Evolutionary conservation across 192 early-diverging fungal species (phyloP).

Genomic region (Mortierella antarctica): DNA sequence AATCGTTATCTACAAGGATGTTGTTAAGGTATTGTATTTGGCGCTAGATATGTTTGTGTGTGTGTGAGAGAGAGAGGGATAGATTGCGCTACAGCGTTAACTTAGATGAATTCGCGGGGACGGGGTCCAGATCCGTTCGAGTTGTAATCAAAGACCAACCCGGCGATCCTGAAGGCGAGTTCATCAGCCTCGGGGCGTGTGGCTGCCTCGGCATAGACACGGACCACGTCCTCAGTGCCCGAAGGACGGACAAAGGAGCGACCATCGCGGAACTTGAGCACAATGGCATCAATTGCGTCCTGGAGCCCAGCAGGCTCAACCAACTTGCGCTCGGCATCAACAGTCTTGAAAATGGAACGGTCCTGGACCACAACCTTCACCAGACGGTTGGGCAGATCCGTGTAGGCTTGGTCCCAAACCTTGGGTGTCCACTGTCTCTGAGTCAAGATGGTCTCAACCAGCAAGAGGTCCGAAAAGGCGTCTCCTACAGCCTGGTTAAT

Average conservation of each 20-base stretch:
- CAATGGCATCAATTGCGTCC: constrained; percentile 82
- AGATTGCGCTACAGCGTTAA: not conserved
- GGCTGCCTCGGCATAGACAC: constrained; percentile 98
- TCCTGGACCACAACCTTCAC: constrained; percentile 95
- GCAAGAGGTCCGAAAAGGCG: constrained; percentile 95
- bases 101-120: constrained; percentile 67
- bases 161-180: constrained; percentile 87
- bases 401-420: constrained; percentile 94
- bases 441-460: constrained; percentile 93
- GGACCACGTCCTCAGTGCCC: constrained; percentile 98
- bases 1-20: not conserved
- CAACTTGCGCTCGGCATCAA: constrained; percentile 95
- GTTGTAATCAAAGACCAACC: constrained; percentile 88
- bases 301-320: constrained; percentile 90
- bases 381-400: constrained; percentile 93
- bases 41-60: not conserved
- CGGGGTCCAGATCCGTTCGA: constrained; percentile 92
- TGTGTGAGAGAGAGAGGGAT: not conserved
- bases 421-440: constrained; percentile 82
- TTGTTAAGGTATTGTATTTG: no score
- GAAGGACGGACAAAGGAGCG: constrained; percentile 98
- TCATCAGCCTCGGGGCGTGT: constrained; percentile 90
- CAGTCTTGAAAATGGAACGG: constrained; percentile 91
- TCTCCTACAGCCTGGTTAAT: constrained; percentile 99
- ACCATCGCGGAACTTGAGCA: constrained; percentile 85